Conservation (phyloP, 1,139 yeast species). For the Schizosaccharomyces versatilis region DNA sequence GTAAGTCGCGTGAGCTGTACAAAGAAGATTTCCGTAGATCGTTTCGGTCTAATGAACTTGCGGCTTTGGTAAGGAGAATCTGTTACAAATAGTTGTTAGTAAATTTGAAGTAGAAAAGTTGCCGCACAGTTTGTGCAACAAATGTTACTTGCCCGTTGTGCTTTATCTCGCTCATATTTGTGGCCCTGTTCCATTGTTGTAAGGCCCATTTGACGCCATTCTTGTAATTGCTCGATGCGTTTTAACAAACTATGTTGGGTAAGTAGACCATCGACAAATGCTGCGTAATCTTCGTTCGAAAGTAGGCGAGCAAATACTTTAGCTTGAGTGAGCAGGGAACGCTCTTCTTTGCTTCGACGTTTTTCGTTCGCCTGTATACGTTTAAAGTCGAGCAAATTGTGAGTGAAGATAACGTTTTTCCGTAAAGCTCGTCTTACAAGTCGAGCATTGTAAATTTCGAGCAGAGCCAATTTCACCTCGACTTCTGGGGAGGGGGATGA, state of each 20-base stretch:
- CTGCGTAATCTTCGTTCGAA: slow-evolving; percentile 59
- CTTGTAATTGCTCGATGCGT: slow-evolving; percentile 72
- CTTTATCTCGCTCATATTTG: slow-evolving; percentile 72
- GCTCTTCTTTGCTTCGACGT: slow-evolving; percentile 69
- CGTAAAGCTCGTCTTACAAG: slow-evolving; percentile 82
- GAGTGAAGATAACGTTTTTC: slow-evolving; percentile 57
- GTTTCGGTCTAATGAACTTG: background rate
- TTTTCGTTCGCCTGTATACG: slow-evolving; percentile 56
- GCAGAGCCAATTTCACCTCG: slow-evolving; percentile 64
- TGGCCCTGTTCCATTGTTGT: slow-evolving; percentile 64
- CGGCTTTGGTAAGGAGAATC: background rate
- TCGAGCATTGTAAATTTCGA: slow-evolving; percentile 75
- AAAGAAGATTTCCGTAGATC: background rate
- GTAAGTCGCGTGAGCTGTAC: slow-evolving; percentile 1
- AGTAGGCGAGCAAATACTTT: slow-evolving; percentile 67
- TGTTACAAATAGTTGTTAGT: background rate
- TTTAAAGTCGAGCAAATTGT: slow-evolving; percentile 63
- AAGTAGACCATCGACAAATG: slow-evolving; percentile 47
- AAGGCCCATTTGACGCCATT: slow-evolving; percentile 78
- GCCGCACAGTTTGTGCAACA: slow-evolving; percentile 10
- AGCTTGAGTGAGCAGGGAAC: slow-evolving; percentile 49
- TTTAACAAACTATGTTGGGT: slow-evolving; percentile 60
- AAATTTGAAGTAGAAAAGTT: slow-evolving; percentile 11
- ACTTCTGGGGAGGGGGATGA: slow-evolving; percentile 38
- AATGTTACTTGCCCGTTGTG: slow-evolving; percentile 16